Conservation (phyloP, 345 rosid genomes). For the Mallotus nudiflorus region DNA sequence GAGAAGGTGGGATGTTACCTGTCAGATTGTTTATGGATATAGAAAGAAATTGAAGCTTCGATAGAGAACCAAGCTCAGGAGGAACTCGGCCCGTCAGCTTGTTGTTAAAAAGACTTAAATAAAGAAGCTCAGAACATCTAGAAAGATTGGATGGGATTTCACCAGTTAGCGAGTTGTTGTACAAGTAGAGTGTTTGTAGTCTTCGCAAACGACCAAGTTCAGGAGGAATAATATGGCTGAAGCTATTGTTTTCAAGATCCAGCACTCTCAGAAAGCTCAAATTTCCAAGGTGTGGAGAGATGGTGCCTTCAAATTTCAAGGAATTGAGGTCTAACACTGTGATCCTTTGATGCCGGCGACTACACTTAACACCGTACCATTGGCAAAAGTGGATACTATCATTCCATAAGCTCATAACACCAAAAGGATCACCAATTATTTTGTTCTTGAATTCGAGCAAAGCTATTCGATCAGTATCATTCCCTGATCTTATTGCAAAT, state of each 20-base stretch:
- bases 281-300: conserved; percentile 8
- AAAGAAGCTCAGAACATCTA: not conserved
- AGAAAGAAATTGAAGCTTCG: not conserved
- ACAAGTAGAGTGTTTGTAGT: not conserved
- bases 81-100: conserved; percentile 2
- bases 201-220: conserved; percentile 1
- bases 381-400: not conserved
- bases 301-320: not conserved
- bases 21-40: not conserved
- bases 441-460: conserved; percentile 7
- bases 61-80: not conserved
- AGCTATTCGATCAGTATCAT: too few species aligned
- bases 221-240: not conserved
- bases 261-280: conserved; percentile 6
- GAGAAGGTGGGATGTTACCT: conserved; percentile 18
- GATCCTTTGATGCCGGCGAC: conserved; percentile 3
- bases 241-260: conserved; percentile 1
- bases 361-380: conserved; percentile 11
- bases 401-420: conserved; percentile 7
- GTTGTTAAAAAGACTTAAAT: not conserved
- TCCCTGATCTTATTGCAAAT: too few species aligned
- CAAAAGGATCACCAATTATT: not conserved
- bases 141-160: conserved; percentile 12
- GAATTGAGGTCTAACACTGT: not conserved
- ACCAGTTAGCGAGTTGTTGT: conserved; percentile 5